Conservation (phyloP, 257 asterid genomes). For the Nicotiana undulata region DNA sequence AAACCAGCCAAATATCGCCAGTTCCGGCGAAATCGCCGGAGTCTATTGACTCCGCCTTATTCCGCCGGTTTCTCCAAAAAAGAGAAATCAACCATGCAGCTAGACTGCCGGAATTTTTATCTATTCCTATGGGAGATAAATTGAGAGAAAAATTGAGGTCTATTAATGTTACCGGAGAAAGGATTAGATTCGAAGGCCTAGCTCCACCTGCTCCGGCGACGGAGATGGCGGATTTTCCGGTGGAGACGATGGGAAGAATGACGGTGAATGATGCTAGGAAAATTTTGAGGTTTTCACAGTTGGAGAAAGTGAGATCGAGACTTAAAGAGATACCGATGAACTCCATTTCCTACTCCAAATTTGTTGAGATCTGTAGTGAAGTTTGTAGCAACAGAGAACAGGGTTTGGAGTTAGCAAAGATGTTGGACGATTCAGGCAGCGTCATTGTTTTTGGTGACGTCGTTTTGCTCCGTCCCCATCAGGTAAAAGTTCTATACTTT, state of each 20-base stretch:
- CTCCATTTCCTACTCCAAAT: conserved; percentile 47
- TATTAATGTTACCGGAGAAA: conserved; percentile 25
- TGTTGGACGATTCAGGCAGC: conserved; percentile 61
- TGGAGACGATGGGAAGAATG: conserved; percentile 13
- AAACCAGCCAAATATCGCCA: conserved; percentile 4
- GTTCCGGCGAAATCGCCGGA: conserved; percentile 19
- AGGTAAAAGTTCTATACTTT: conserved; percentile 30
- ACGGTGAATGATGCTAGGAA: conserved; percentile 45
- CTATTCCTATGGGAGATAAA: conserved; percentile 55
- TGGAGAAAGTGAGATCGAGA: conserved; percentile 36
- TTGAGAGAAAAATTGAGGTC: conserved; percentile 50
- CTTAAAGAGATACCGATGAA: conserved; percentile 47
- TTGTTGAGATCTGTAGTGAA: conserved; percentile 41
- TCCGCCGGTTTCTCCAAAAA: conserved; percentile 41
- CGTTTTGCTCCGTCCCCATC: conserved; percentile 69
- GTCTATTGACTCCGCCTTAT: conserved; percentile 22
- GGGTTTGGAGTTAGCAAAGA: conserved; percentile 56
- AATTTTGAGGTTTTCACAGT: conserved; percentile 37
- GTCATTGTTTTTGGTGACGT: conserved; percentile 73
- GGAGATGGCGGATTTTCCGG: background rate
- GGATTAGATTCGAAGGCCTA: conserved; percentile 24
- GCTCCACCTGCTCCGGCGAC: conserved; percentile 15
- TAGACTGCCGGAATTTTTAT: conserved; percentile 39
- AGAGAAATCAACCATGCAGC: conserved; percentile 47
- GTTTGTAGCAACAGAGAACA: conserved; percentile 30